Percentiles rank a stretch among this genome's conserved stretches.
Conservation (phyloP, 306 rosid genomes). For the Cicer pinnatifidum region DNA sequence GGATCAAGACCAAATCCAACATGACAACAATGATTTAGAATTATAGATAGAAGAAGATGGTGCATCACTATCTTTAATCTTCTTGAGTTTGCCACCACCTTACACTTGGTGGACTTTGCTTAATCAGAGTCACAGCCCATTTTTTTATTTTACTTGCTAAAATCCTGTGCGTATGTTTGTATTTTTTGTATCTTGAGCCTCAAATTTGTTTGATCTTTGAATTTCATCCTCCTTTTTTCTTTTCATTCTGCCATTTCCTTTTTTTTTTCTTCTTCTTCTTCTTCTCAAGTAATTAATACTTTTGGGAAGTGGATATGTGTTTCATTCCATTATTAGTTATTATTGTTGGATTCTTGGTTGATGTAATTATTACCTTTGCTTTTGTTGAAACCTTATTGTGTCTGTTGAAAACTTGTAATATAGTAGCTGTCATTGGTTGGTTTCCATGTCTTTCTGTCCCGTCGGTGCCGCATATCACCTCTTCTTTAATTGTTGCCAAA, state of each 20-base stretch:
- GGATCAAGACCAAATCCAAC: conserved; percentile 51
- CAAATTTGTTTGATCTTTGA: conserved; percentile 46
- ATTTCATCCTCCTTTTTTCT: conserved; percentile 31
- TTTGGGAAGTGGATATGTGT: conserved; percentile 52
- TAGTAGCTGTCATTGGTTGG: conserved; percentile 48
- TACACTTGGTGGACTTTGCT: conserved; percentile 36
- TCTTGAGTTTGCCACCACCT: conserved; percentile 25
- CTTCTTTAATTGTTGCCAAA: conserved; percentile 44
- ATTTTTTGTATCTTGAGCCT: conserved; percentile 48
- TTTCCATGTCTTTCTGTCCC: conserved; percentile 44
- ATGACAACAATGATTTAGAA: conserved; percentile 49
- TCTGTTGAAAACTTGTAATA: conserved; percentile 46
- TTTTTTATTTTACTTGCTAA: conserved; percentile 37
- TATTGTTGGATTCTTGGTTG: conserved; percentile 58
- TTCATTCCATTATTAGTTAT: conserved; percentile 44
- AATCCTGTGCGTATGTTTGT: conserved; percentile 47
- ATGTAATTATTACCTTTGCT: conserved; percentile 62
- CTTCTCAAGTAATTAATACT: conserved; percentile 40
- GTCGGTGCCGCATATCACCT: conserved; percentile 44
- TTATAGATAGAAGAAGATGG: conserved; percentile 34
- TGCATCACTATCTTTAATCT: conserved; percentile 38
- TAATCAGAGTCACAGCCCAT: conserved; percentile 41
- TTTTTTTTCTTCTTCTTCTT: background rate
- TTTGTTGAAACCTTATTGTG: conserved; percentile 38
- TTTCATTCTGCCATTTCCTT: conserved; percentile 24